These are phyloP conservation scores for Apiospora koreana DNA, from an alignment of 2,329 filamentous ascomycete genomes.

Conservation along the genomic window DNA sequence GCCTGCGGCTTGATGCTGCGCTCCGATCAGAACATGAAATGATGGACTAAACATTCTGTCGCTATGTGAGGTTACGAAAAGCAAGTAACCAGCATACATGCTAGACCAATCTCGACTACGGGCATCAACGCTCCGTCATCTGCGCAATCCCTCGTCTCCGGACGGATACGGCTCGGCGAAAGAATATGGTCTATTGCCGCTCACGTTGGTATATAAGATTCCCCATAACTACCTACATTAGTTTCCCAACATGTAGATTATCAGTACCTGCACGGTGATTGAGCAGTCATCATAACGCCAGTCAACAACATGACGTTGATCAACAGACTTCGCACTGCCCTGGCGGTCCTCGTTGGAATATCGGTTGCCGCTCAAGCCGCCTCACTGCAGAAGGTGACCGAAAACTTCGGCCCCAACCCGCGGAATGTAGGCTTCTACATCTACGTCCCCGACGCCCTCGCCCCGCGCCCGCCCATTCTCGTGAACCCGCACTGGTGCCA, in stretches of 20 bases:
- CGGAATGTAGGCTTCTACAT: slow-evolving; percentile 55
- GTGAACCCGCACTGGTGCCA: slow-evolving; percentile 61
- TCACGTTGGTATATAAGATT: background rate
- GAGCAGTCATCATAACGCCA: background rate
- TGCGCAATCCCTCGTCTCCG: background rate
- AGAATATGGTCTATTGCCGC: background rate
- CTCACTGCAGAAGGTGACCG: slow-evolving; percentile 29
- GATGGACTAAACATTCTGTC: background rate
- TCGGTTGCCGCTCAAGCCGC: slow-evolving; percentile 17
- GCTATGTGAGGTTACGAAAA: background rate
- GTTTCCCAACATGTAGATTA: accelerated
- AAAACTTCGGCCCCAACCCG: slow-evolving; percentile 47
- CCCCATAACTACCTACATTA: background rate
- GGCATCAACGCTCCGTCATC: background rate
- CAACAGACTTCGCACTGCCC: background rate
- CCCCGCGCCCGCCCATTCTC: slow-evolving; percentile 49
- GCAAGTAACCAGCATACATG: background rate
- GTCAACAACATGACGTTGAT: background rate
- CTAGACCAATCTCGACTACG: background rate
- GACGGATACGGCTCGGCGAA: background rate
- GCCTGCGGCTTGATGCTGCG: background rate
- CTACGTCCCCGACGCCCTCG: slow-evolving; percentile 44
- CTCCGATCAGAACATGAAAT: too few species aligned
- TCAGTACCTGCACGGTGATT: too few species aligned
- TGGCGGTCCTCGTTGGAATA: background rate